Conservation (phyloP, 257 asterid species). For the Solanum sparsipilum region DNA sequence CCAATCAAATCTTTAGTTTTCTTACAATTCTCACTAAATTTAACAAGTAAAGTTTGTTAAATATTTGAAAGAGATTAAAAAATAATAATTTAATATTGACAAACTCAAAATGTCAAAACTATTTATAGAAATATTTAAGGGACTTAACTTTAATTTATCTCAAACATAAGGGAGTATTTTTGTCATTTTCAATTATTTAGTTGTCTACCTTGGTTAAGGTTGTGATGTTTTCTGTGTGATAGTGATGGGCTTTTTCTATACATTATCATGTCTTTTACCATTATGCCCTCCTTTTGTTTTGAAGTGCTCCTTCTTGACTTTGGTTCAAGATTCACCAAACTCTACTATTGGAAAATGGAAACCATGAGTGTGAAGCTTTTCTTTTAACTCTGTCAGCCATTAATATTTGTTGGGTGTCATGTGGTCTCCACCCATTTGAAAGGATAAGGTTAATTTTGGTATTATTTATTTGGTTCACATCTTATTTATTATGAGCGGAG, state of each 20-base stretch:
- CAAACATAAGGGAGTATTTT: neutral
- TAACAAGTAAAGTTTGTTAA: neutral
- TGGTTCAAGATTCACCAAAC: neutral
- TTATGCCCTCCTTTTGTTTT: neutral
- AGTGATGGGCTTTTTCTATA: neutral
- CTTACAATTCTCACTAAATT: neutral
- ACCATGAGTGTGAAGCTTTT: neutral
- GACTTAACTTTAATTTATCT: neutral
- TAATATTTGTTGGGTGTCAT: neutral
- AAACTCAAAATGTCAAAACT: neutral
- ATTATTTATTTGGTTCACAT: neutral
- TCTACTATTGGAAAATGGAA: neutral
- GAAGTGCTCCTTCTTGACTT: neutral
- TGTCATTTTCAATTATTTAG: neutral
- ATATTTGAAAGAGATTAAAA: neutral
- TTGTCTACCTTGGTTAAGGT: constrained; percentile 25
- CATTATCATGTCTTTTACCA: neutral
- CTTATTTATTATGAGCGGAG: neutral
- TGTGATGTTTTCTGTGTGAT: neutral
- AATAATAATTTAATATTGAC: neutral
- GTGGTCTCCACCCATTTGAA: neutral
- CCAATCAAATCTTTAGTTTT: neutral
- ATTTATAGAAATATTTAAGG: neutral
- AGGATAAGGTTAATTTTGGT: neutral
- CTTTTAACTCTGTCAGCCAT: neutral